phyloP scores from a whole-genome alignment of 345 rosid genomes.

The Populus tremula region DNA sequence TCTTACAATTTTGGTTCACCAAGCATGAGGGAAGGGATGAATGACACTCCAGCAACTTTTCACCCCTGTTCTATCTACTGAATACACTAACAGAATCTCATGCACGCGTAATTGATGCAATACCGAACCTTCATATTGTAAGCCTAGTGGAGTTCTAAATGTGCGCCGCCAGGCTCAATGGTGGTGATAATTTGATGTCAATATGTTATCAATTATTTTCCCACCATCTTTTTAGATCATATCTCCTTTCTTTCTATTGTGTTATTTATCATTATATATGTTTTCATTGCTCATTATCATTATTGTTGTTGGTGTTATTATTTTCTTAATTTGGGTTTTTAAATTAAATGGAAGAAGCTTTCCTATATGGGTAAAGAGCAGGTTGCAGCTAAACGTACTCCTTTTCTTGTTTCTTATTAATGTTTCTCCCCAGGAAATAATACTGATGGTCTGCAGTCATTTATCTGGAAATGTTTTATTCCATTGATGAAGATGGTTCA shows the following conservation, averaged over 20 bases:
- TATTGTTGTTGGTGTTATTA: neutral
- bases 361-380: neutral
- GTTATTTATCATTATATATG: neutral
- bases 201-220: neutral
- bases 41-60: too few species aligned
- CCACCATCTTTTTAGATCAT: neutral
- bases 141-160: too few species aligned
- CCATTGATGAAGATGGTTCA: slow-evolving; percentile 62
- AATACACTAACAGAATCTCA: too few species aligned
- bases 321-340: neutral
- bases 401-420: slow-evolving; percentile 4
- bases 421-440: slow-evolving; percentile 34
- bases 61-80: too few species aligned
- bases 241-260: neutral
- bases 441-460: slow-evolving; percentile 46
- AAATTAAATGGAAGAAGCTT: slow-evolving; percentile 5
- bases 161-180: too few species aligned
- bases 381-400: neutral
- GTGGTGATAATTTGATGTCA: neutral
- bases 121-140: too few species aligned
- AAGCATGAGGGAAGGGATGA: too few species aligned
- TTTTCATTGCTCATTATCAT: neutral
- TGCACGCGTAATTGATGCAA: too few species aligned
- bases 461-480: slow-evolving; percentile 65
- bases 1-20: too few species aligned